These are phyloP conservation scores for Mariannaea sp. DNA, from an alignment of 2,329 filamentous ascomycete species.

Conservation along the genomic window DNA sequence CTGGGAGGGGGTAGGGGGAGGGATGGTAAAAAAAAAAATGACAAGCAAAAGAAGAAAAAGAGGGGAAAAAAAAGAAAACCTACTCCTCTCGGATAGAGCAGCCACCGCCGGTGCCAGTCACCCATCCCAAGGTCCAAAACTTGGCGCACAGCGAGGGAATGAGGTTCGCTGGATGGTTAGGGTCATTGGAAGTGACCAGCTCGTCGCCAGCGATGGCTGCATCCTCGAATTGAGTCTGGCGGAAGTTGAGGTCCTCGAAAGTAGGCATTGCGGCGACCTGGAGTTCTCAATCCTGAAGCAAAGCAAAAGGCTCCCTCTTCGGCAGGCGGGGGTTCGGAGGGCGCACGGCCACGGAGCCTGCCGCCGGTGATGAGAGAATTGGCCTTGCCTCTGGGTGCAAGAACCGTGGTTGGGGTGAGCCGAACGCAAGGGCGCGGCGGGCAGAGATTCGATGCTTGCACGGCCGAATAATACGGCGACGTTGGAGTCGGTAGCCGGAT, in stretches of 20 bases:
- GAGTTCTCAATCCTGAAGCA: too few relatives aligned
- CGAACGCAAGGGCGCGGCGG: conserved; percentile 11
- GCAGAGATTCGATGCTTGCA: not conserved
- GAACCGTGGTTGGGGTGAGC: conserved; percentile 14
- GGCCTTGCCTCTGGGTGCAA: conserved; percentile 17
- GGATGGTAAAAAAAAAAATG: not conserved
- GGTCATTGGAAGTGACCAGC: conserved; percentile 67
- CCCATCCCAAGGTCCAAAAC: conserved; percentile 96
- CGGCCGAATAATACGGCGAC: conserved; percentile 14
- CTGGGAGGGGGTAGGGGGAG: too few relatives aligned
- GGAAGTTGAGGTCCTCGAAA: conserved; percentile 19
- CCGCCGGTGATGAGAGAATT: conserved; percentile 13
- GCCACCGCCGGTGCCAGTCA: conserved; percentile 83
- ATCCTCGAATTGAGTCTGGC: not conserved
- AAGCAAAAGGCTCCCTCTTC: too few relatives aligned
- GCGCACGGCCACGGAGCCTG: conserved; percentile 12
- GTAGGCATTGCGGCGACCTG: conserved; percentile 19
- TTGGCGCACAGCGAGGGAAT: conserved; percentile 92
- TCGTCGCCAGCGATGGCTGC: conserved; percentile 24
- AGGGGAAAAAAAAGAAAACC: conserved; percentile 30
- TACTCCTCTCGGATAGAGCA: conserved; percentile 74
- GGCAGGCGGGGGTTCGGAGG: conserved; percentile 1
- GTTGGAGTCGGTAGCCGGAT: conserved; percentile 5
- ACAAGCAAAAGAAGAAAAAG: not conserved
- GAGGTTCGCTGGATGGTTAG: conserved; percentile 90